Conservation (phyloP, 1,284 basidiomycete species). For the Heterobasidion irregulare region DNA sequence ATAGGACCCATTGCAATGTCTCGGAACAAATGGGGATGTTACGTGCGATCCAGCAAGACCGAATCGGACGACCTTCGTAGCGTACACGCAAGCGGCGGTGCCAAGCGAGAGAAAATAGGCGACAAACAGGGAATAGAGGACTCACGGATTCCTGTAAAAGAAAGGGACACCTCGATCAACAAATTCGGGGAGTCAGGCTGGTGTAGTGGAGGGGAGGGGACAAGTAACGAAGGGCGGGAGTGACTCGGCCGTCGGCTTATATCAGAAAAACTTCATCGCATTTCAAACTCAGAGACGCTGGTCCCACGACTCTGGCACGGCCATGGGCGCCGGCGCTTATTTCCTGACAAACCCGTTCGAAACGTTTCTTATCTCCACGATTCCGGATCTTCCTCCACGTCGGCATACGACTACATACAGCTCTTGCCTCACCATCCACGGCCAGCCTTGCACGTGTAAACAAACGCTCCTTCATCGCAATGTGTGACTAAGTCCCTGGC, state of each 20-base stretch:
- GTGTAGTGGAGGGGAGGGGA: conserved; percentile 14
- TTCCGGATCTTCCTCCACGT: neutral
- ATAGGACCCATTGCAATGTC: conserved; percentile 5
- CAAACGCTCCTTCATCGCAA: neutral
- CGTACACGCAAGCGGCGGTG: conserved; percentile 3
- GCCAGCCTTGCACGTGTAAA: neutral
- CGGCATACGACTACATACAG: neutral
- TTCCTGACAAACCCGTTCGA: neutral
- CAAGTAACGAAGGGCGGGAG: conserved; percentile 11
- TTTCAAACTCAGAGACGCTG: conserved; percentile 34
- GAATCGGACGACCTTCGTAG: neutral
- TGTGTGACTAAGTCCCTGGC: neutral
- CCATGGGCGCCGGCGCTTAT: neutral
- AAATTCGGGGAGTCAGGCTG: conserved; percentile 14
- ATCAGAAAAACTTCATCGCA: conserved; percentile 27
- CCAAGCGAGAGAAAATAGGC: conserved; percentile 11
- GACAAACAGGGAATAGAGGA: conserved; percentile 16
- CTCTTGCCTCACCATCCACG: no score
- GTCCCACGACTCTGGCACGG: neutral
- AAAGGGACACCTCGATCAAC: conserved; percentile 14
- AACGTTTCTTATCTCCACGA: neutral
- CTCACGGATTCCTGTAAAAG: conserved; percentile 19
- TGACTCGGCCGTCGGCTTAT: conserved; percentile 30
- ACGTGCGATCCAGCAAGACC: neutral
- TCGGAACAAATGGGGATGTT: conserved; percentile 1